Base-by-base conservation (phyloP, 192 early-diverging fungal genomes). In the Tieghemiomyces parasiticus region DNA sequence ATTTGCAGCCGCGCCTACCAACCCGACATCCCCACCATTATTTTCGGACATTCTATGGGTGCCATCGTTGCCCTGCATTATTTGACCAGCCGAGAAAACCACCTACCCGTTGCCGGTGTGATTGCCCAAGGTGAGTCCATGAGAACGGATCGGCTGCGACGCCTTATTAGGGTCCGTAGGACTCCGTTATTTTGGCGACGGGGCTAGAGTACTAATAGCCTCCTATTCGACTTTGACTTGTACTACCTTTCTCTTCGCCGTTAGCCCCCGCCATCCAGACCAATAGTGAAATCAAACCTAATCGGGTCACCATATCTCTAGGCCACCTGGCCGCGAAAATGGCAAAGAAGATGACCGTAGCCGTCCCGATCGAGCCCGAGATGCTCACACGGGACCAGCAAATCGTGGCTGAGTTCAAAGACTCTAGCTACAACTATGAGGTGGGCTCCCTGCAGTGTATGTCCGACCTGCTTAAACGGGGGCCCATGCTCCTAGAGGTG, bases 31-130 rank as follows among this genome's bases (percentile, higher is more conserved):
- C 73, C 73, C 47, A 71, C 76, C 51, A 77, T 79, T 60, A 55
- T 81, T 20, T 66, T 76, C 34, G 82, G 82, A 20, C 82, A 84
- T 47, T 71, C 74, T 42, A 73, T 76, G 74, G 74, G 74, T 31
- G 74, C 71, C 0, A 52, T 71, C 25, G 71, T 71, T 35, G 71
- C 65, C 16, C 59, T 73, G 1, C 67, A 69, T 53, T 73, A 71
- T 60, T 31, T 52, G 35, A 56, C 12, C 16, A 33, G 31, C 6
- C 32, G 29, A 14, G 14, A 33, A 16, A 14, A 10, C 54, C 54
- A 31, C 13, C 54, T 56, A 3, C 54, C 54, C 9, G 33, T 56
- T 20, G 34, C 34, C 20, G 54, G 54, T 16, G 31, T 56, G 4
- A 56, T 56, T 35, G 28, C 31, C 24, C 54, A 56, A 31, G 38